These are phyloP conservation scores for Candida vaughaniae DNA, from an alignment of 805 yeast species.

Conservation along the genomic window DNA sequence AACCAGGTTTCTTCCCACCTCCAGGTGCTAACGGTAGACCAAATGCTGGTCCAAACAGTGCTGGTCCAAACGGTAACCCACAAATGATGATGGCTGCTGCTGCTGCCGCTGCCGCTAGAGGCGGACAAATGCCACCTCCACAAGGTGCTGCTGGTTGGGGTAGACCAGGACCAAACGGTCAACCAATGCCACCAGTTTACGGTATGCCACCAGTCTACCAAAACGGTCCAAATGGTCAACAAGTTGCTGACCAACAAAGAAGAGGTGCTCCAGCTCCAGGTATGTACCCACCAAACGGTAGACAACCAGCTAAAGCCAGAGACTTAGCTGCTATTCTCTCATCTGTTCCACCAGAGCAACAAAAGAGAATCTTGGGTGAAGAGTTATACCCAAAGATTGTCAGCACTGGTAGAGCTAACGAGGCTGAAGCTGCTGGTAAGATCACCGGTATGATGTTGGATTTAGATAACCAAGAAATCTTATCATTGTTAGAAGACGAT, in stretches of 20 bases:
- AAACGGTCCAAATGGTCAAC: conserved; percentile 61
- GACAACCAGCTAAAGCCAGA: conserved; percentile 44
- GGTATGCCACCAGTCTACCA: conserved; percentile 76
- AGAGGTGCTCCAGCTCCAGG: conserved; percentile 46
- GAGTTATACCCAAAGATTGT: conserved; percentile 91
- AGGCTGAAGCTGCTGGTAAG: conserved; percentile 95
- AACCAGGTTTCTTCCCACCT: conserved; percentile 82
- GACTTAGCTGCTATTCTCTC: conserved; percentile 63
- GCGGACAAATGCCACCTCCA: conserved; percentile 61
- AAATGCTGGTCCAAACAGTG: conserved; percentile 6
- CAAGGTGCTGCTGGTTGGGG: conserved; percentile 55
- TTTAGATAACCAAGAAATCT: conserved; percentile 87
- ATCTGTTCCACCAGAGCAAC: conserved; percentile 79
- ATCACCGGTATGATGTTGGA: conserved; percentile 98
- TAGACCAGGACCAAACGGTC: conserved; percentile 73
- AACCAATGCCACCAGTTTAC: conserved; percentile 80
- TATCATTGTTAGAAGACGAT: conserved; percentile 86
- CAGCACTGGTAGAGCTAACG: conserved; percentile 81
- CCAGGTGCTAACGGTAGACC: conserved; percentile 66
- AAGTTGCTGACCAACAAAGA: conserved; percentile 49
- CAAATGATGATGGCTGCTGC: conserved; percentile 59
- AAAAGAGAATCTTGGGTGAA: conserved; percentile 97
- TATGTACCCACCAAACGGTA: conserved; percentile 45
- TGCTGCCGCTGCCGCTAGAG: conserved; percentile 28
- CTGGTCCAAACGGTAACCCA: conserved; percentile 44